These are phyloP conservation scores for Epichloe bromicola DNA, from an alignment of 2,329 filamentous ascomycete species.

Conservation along the genomic window DNA sequence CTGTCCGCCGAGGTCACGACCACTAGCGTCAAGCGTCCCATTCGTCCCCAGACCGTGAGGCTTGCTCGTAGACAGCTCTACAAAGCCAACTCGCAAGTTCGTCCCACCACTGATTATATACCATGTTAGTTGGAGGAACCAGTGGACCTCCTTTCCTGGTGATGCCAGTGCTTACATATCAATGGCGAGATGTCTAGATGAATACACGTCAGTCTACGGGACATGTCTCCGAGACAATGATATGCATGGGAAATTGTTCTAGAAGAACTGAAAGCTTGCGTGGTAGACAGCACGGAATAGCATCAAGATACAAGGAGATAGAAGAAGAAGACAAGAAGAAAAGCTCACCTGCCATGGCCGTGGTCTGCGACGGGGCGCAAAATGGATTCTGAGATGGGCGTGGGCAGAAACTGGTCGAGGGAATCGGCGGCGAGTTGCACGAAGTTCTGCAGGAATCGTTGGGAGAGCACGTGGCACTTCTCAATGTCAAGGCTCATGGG, in stretches of 20 bases:
- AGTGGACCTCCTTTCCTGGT: constrained; percentile 15
- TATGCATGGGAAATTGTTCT: not conserved
- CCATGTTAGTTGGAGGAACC: not conserved
- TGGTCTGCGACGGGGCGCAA: constrained; percentile 32
- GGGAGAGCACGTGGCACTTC: constrained; percentile 33
- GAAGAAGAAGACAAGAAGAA: not conserved
- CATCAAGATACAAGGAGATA: not conserved
- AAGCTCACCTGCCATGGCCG: constrained; percentile 35
- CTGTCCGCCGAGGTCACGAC: not conserved
- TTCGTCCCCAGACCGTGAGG: not conserved
- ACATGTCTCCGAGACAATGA: not conserved
- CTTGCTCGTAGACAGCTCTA: constrained; percentile 39
- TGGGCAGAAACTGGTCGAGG: constrained; percentile 43
- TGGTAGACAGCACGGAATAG: not conserved
- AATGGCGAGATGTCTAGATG: constrained; percentile 43
- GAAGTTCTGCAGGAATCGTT: constrained; percentile 34
- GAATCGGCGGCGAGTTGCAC: constrained; percentile 37
- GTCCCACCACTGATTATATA: constrained; percentile 44
- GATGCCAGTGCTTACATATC: constrained; percentile 41
- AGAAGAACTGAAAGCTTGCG: not conserved
- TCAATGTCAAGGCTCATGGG: constrained; percentile 36
- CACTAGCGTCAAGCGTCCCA: constrained; percentile 6
- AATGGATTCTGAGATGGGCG: constrained; percentile 47
- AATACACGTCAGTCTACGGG: constrained; percentile 4
- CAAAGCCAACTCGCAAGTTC: constrained; percentile 55